Conservation (phyloP, 192 early-diverging fungal species). For the Linderina pennispora region DNA sequence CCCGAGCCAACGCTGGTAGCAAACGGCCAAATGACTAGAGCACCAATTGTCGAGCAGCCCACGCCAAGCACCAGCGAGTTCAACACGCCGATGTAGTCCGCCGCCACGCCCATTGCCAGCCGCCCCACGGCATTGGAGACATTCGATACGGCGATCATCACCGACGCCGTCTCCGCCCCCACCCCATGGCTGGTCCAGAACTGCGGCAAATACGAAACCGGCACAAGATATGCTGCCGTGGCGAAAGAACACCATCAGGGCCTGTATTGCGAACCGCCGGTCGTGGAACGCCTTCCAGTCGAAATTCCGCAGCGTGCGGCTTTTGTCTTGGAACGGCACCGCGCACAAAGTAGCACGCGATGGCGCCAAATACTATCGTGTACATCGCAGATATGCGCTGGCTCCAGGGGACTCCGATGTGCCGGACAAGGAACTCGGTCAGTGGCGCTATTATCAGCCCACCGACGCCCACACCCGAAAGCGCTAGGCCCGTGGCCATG, state of each 20-base stretch:
- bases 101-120: neutral
- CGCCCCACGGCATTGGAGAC: neutral
- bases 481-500: slow-evolving; percentile 49
- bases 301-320: neutral
- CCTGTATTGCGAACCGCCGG: neutral
- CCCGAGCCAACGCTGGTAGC: neutral
- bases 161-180: neutral
- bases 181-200: neutral
- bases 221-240: neutral
- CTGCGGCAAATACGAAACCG: neutral
- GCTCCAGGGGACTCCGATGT: slow-evolving; percentile 20
- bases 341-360: neutral
- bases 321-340: neutral
- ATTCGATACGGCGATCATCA: neutral
- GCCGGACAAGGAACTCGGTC: slow-evolving; percentile 3
- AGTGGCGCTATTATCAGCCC: slow-evolving; percentile 47
- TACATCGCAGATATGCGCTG: slow-evolving; percentile 16
- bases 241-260: neutral
- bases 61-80: neutral
- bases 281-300: neutral
- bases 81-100: neutral
- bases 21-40: neutral
- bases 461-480: slow-evolving; percentile 50
- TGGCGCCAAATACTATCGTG: slow-evolving; percentile 10
- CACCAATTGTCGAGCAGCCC: neutral